Conservation (phyloP, 345 rosid genomes). For the Rhizophora mangle region DNA sequence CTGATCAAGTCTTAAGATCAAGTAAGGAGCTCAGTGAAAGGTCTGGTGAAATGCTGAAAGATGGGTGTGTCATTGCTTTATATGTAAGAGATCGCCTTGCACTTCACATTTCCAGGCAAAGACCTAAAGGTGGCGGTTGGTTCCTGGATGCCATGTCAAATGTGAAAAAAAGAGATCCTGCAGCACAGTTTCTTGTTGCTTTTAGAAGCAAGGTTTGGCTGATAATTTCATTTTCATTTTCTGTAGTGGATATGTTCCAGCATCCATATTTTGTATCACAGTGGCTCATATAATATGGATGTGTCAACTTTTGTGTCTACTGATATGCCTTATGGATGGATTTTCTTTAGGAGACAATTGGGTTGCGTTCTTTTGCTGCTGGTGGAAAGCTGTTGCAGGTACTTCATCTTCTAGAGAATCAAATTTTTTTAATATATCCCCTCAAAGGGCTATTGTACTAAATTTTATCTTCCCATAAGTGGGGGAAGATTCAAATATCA, state of each 20-base stretch:
- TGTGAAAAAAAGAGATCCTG: slow-evolving; percentile 96
- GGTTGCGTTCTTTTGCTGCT: slow-evolving; percentile 96
- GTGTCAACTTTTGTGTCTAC: neutral
- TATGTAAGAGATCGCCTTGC: slow-evolving; percentile 67
- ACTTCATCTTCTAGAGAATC: slow-evolving; percentile 8
- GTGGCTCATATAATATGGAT: neutral
- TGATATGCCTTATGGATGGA: slow-evolving; percentile 16
- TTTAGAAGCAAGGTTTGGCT: slow-evolving; percentile 75
- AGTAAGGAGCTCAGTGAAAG: slow-evolving; percentile 52
- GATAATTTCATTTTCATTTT: slow-evolving; percentile 6
- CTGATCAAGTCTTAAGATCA: slow-evolving; percentile 47
- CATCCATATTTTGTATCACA: neutral
- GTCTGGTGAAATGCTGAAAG: slow-evolving; percentile 65
- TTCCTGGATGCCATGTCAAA: slow-evolving; percentile 6
- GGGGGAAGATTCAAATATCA: no score
- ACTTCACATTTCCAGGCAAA: slow-evolving; percentile 80
- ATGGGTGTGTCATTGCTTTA: slow-evolving; percentile 84
- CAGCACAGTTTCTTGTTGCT: slow-evolving; percentile 90
- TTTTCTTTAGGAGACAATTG: slow-evolving; percentile 71
- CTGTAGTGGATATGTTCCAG: slow-evolving; percentile 4
- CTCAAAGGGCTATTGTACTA: neutral
- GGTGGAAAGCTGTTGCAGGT: slow-evolving; percentile 99
- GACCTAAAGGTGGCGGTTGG: no score
- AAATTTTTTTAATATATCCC: neutral
- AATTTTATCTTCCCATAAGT: no score